These are phyloP conservation scores for Cucurbita pepo DNA, from an alignment of 306 rosid species.

Conservation along the genomic window DNA sequence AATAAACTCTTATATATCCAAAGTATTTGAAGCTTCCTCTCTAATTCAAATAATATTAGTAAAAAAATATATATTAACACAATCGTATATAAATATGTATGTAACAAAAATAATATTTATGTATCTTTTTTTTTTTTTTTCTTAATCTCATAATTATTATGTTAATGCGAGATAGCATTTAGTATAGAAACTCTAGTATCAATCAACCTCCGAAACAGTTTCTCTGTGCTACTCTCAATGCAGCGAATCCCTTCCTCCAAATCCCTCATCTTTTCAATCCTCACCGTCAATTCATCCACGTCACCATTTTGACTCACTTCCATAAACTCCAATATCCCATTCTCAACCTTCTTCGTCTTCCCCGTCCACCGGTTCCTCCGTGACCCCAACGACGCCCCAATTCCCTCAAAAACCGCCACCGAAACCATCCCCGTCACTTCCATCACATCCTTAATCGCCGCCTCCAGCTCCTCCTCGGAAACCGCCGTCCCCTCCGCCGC, in stretches of 20 bases:
- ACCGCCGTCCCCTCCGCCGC: neutral
- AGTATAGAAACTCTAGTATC: constrained; percentile 49
- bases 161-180: constrained; percentile 22
- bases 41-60: too few relatives aligned
- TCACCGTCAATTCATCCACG: neutral
- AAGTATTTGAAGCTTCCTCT: too few relatives aligned
- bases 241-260: constrained; percentile 27
- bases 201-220: constrained; percentile 49
- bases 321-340: constrained; percentile 6
- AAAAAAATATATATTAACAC: neutral
- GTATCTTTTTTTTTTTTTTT: too few relatives aligned
- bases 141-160: too few relatives aligned
- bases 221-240: constrained; percentile 29
- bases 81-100: too few relatives aligned
- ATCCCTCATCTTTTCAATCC: constrained; percentile 44
- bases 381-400: constrained; percentile 20
- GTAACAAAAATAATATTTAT: neutral
- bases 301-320: constrained; percentile 31
- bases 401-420: constrained; percentile 35
- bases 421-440: constrained; percentile 49
- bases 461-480: constrained; percentile 34
- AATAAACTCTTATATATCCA: too few relatives aligned
- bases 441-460: constrained; percentile 31
- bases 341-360: constrained; percentile 12
- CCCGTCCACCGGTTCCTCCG: constrained; percentile 8